Base-by-base conservation (phyloP, 2,329 filamentous ascomycete genomes). In the Fusarium sp. region DNA sequence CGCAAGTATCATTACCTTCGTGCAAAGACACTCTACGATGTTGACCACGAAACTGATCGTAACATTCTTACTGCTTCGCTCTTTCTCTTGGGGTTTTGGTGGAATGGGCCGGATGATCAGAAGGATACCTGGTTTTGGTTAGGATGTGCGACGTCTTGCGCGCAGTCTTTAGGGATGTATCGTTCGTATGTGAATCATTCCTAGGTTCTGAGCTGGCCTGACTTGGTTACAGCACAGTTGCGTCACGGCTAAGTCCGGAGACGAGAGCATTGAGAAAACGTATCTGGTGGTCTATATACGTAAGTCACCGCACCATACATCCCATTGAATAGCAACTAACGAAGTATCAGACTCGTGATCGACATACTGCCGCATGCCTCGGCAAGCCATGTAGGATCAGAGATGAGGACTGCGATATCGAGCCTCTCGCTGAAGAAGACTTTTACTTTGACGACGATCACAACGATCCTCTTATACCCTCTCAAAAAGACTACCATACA, bases 201-300 rank as follows among this genome's bases (percentile, higher is more conserved):
- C 3, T 5, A 2, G 10, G 2, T 2, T 15, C 1, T 1, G 21
- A 4, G 0, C 0, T 9, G 8, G 4, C 12, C 28, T 64, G 5
- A 71, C 7, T 8, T 5, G 2, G 1, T 3, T 5, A 2, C 2
- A 66, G 69, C 0, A 21, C 53, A 2, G 35, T 56, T 2, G 41
- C 41, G 0, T 54, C 42, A 0, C 53, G 52, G 3, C 4, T 71
- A 3, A 69, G 42, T 1, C 57, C 41, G 0, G 41, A 57, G 13
- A 47, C 52, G 12, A 60, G 37, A 2, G 57, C 70, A 0, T 2
- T 72, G 1, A 57, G 70, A 4, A 72, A 66, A 16, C 52, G 70
- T 0, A 69, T 72, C 3, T 72, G 70, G 70, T 71, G 70, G 70
- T 71, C 70, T 2, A 66, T 72, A 1, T 72, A 72, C 4, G 69